Conservation (phyloP, 306 rosid genomes). For the Corylus americana region DNA sequence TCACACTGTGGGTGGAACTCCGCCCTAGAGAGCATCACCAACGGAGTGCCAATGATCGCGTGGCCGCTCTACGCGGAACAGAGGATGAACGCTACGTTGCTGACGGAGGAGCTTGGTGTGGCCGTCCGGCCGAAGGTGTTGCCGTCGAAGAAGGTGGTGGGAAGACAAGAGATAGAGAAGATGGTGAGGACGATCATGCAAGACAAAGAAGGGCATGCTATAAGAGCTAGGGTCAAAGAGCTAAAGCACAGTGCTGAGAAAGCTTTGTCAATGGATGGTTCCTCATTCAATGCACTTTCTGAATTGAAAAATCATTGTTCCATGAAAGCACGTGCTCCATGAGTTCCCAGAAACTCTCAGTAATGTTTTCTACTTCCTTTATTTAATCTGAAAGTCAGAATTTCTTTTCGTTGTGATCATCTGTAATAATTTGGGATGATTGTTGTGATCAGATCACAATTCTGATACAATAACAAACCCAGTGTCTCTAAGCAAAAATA, state of each 20-base stretch:
- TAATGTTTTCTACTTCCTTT: too few relatives aligned
- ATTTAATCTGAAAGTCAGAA: too few relatives aligned
- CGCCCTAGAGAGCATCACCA: slow-evolving; percentile 42
- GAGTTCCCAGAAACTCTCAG: too few relatives aligned
- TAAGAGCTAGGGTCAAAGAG: slow-evolving; percentile 29
- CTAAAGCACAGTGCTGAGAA: slow-evolving; percentile 18
- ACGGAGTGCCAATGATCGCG: slow-evolving; percentile 48
- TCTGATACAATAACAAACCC: too few relatives aligned
- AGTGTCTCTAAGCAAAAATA: too few relatives aligned
- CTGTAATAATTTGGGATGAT: too few relatives aligned
- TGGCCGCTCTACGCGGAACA: slow-evolving; percentile 72
- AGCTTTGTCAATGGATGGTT: slow-evolving; percentile 27
- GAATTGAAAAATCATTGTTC: not conserved
- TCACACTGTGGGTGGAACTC: slow-evolving; percentile 67
- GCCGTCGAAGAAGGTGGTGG: slow-evolving; percentile 38
- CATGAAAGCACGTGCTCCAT: too few relatives aligned
- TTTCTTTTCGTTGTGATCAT: too few relatives aligned
- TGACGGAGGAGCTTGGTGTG: slow-evolving; percentile 48
- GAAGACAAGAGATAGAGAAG: slow-evolving; percentile 37
- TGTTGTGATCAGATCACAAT: too few relatives aligned
- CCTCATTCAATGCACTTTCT: slow-evolving; percentile 26
- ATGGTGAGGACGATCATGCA: slow-evolving; percentile 35
- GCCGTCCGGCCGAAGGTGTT: slow-evolving; percentile 29
- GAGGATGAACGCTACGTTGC: slow-evolving; percentile 46
- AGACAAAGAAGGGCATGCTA: not conserved